These are phyloP conservation scores for Fusarium subtropicale DNA, from an alignment of 2,329 filamentous ascomycete genomes.

Conservation along the genomic window DNA sequence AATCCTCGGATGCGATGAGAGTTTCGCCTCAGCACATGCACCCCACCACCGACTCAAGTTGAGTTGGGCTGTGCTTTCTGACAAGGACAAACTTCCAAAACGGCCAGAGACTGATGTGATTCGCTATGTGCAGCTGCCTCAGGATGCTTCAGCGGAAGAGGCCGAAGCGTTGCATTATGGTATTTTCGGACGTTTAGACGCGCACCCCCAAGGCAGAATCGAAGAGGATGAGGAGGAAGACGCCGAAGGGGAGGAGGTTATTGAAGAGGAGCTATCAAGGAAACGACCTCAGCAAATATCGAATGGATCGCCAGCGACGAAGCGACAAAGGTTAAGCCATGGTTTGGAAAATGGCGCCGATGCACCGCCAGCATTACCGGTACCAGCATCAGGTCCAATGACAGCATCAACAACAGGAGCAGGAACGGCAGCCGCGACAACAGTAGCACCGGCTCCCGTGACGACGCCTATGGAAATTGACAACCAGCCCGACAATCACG, in stretches of 20 bases:
- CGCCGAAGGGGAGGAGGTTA: slow-evolving; percentile 52
- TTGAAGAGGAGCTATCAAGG: slow-evolving; percentile 56
- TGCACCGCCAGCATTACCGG: slow-evolving; percentile 47
- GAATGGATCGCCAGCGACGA: slow-evolving; percentile 69
- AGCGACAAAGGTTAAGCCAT: slow-evolving; percentile 71
- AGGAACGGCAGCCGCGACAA: slow-evolving; percentile 29
- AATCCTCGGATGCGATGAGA: slow-evolving; percentile 11
- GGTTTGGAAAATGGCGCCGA: slow-evolving; percentile 68
- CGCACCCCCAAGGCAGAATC: slow-evolving; percentile 57
- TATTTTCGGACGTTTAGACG: slow-evolving; percentile 67
- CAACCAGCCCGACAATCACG: slow-evolving; percentile 65
- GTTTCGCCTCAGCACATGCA: slow-evolving; percentile 24
- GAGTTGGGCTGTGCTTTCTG: slow-evolving; percentile 31
- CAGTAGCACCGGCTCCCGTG: slow-evolving; percentile 46
- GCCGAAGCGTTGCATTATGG: slow-evolving; percentile 62
- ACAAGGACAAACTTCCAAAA: slow-evolving; percentile 38
- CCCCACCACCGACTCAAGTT: slow-evolving; percentile 16
- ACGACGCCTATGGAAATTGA: slow-evolving; percentile 72
- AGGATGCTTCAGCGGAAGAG: slow-evolving; percentile 60
- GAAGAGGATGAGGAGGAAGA: slow-evolving; percentile 57
- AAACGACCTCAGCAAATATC: slow-evolving; percentile 64
- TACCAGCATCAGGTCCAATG: slow-evolving; percentile 37
- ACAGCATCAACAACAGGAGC: slow-evolving; percentile 24
- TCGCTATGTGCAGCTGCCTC: slow-evolving; percentile 59
- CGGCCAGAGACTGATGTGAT: slow-evolving; percentile 42